These are phyloP conservation scores for Fusarium oxysporum DNA, from an alignment of 2,329 filamentous ascomycete species.

Conservation along the genomic window DNA sequence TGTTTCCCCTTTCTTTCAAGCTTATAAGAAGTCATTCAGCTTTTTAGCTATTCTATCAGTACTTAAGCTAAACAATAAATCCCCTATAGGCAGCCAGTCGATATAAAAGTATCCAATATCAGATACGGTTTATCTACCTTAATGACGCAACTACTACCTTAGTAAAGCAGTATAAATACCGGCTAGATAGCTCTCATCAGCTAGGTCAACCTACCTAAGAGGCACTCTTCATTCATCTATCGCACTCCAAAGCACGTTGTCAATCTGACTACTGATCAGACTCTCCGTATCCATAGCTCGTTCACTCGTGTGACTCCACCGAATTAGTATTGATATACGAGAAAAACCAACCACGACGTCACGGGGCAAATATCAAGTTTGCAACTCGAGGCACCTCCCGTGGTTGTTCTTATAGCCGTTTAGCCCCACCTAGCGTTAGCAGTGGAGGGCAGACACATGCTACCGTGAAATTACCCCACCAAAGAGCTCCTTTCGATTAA, in stretches of 20 bases:
- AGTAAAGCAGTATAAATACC: neutral
- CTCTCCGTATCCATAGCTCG: neutral
- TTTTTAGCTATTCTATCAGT: neutral
- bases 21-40: neutral
- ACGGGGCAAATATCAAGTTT: neutral
- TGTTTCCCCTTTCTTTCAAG: neutral
- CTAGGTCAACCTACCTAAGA: neutral
- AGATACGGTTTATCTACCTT: neutral
- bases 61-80: neutral
- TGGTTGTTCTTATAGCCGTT: neutral
- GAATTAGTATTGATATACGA: neutral
- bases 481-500: slow-evolving; percentile 36
- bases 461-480: slow-evolving; percentile 40
- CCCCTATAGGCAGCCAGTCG: neutral
- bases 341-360: neutral
- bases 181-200: neutral
- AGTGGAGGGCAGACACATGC: slow-evolving; percentile 25
- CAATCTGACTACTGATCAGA: neutral
- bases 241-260: neutral
- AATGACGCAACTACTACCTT: neutral
- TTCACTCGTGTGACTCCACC: neutral
- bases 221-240: neutral
- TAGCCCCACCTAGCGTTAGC: neutral
- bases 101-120: neutral
- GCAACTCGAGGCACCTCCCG: neutral